Evolutionary conservation across 2,329 filamentous ascomycete genomes (phyloP), one percentile per base, ranked within the genome.

Genomic region (Bipolaris gigantea): DNA sequence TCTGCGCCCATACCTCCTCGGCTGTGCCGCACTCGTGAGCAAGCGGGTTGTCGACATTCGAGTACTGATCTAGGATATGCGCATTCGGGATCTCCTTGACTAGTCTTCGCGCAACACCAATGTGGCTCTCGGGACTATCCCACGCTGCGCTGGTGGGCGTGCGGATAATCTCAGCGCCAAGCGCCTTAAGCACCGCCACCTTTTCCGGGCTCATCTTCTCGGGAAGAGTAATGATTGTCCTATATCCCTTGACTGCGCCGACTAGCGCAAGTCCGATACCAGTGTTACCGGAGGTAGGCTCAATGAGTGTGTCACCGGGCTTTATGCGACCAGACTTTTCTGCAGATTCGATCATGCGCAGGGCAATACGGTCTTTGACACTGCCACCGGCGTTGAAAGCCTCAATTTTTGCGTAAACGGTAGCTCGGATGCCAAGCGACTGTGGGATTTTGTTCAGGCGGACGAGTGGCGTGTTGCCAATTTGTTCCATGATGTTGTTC

Each of bases 201-300:
- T 99, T 99, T 78, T 99, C 94, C 43, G 92, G 89, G 1, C 92
- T 97, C 94, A 99, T 99, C 82, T 99, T 99, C 79, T 99, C 94
- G 47, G 94, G 94, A 41, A 99, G 85, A 10, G 94, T 99, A 75
- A 99, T 99, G 77, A 99, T 97, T 36, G 92, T 95, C 77, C 93
- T 93, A 83, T 97, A 99, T 63, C 92, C 93, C 80, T 97, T 97
- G 70, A 99, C 89, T 15, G 94, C 94, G 53, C 86, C 93, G 16
- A 97, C 93, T 32, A 99, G 85, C 25, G 94, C 94, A 36, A 99
- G 83, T 19, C 94, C 94, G 63, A 99, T 99, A 63, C 94, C 94
- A 80, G 94, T 99, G 76, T 99, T 99, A 50, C 94, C 94, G 71
- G 91, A 96, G 43, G 94, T 99, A 9, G 94, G 94, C 83, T 99